A percentile compares a stretch with the other conserved stretches of the same genome.
Conservation (phyloP, 139 green algal genomes). For the Chlamydomonas sp. region DNA sequence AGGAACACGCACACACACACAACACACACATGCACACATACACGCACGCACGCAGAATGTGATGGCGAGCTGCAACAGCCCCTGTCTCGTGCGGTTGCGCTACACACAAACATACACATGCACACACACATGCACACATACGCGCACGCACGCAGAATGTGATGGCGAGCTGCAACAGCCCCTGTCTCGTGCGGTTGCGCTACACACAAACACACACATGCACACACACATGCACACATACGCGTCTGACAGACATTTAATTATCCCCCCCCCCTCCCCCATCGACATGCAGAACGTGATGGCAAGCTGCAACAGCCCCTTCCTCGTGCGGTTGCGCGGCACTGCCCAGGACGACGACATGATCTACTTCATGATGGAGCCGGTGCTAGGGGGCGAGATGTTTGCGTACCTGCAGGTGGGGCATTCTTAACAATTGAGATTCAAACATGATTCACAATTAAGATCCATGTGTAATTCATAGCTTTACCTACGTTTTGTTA, state of each 20-base stretch:
- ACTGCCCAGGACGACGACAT: constrained; percentile 56
- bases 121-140: background rate
- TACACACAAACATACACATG: background rate
- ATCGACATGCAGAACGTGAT: no score
- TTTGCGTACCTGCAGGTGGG: constrained; percentile 80
- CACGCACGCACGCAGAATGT: background rate
- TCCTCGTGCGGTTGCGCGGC: constrained; percentile 74
- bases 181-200: no score
- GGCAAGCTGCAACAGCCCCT: constrained; percentile 66
- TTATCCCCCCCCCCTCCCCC: no score
- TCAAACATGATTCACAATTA: no score
- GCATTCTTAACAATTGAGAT: no score
- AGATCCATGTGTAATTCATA: no score
- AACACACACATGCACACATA: constrained; percentile 9
- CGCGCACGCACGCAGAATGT: background rate
- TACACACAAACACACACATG: no score
- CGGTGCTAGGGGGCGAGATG: constrained; percentile 85
- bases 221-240: no score
- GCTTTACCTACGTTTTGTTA: no score
- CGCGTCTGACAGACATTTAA: no score
- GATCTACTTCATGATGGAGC: constrained; percentile 87
- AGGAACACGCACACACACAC: background rate
- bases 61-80: no score
- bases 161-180: background rate
- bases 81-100: no score